Conservation (phyloP, 2,329 filamentous ascomycete species). For the Colletotrichum eleusines region DNA sequence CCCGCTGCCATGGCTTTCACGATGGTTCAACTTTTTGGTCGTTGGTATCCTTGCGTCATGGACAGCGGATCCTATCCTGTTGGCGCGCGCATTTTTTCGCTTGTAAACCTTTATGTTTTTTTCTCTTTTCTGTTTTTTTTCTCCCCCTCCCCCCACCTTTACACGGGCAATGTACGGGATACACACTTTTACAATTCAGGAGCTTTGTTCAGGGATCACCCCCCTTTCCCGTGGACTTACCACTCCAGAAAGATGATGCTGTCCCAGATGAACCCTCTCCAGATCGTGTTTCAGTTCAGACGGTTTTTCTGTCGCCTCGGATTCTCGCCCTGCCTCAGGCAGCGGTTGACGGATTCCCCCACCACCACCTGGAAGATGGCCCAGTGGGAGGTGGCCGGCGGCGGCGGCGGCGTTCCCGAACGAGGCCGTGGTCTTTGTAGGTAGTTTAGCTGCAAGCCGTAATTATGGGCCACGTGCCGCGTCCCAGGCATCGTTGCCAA, state of each 20-base stretch:
- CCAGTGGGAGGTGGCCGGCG: slow-evolving; percentile 44
- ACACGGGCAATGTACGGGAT: background rate
- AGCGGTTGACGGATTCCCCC: slow-evolving; percentile 55
- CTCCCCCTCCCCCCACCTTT: too few relatives aligned
- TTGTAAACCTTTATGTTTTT: background rate
- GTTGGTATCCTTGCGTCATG: background rate
- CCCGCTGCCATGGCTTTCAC: background rate
- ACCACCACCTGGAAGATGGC: slow-evolving; percentile 62
- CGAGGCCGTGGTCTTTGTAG: slow-evolving; percentile 48
- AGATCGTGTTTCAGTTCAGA: slow-evolving; percentile 46
- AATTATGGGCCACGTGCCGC: slow-evolving; percentile 46
- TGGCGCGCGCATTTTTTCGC: background rate
- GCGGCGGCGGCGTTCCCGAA: slow-evolving; percentile 44
- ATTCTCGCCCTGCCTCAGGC: slow-evolving; percentile 45
- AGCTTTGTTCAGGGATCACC: background rate
- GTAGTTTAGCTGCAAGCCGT: slow-evolving; percentile 46
- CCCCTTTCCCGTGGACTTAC: slow-evolving; percentile 25
- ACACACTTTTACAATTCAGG: background rate
- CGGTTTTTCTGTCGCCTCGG: slow-evolving; percentile 46
- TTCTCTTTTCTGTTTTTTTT: too few relatives aligned
- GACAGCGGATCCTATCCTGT: background rate
- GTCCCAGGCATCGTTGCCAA: slow-evolving; percentile 50
- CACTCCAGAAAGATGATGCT: slow-evolving; percentile 47
- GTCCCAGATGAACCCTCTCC: slow-evolving; percentile 49
- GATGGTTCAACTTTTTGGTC: background rate